These are phyloP conservation scores for Botrytis sinoallii DNA, from an alignment of 2,329 filamentous ascomycete genomes.

Conservation along the genomic window DNA sequence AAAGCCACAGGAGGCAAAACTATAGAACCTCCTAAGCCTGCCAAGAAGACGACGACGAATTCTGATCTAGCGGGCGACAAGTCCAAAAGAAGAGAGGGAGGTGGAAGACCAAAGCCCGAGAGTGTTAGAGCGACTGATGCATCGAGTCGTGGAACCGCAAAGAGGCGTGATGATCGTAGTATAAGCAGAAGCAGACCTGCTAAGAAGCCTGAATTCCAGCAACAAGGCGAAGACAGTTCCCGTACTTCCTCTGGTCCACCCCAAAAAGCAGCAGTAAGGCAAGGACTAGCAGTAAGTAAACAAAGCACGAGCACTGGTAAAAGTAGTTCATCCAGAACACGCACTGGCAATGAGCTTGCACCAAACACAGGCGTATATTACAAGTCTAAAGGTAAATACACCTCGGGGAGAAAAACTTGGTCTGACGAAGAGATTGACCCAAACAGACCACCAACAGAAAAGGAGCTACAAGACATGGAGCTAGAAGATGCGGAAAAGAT, in stretches of 20 bases:
- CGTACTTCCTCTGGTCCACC: neutral
- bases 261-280: neutral
- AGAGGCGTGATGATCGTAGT: neutral
- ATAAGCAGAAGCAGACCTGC: neutral
- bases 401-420: neutral
- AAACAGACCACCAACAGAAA: too few species aligned
- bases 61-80: neutral
- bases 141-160: neutral
- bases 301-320: neutral
- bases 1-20: neutral
- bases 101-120: too few species aligned
- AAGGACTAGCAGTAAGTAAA: neutral
- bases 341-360: neutral
- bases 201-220: neutral
- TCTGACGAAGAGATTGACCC: neutral
- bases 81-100: neutral
- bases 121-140: neutral
- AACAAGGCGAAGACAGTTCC: neutral
- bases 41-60: neutral
- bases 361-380: neutral
- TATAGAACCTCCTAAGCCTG: neutral
- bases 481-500: fast-evolving
- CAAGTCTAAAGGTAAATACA: neutral
- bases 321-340: neutral
- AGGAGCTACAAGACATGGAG: neutral